Base-by-base conservation (phyloP, 129 eudicot genomes). In the Flaveria brownii region DNA sequence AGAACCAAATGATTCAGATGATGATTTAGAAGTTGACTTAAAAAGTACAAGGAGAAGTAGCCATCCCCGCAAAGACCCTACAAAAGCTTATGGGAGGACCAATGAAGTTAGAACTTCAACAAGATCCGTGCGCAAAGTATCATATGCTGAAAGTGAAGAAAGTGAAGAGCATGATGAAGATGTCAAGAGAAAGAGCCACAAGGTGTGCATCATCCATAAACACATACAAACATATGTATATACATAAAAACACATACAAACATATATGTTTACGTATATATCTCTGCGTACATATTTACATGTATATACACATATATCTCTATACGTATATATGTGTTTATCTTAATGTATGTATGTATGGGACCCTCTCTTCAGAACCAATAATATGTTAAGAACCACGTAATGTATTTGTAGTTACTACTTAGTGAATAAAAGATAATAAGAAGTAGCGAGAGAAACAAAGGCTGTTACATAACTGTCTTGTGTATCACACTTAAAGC, bases 61-160 rank as follows among this genome's bases (percentile, higher is more conserved):
- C 51, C 77, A 81, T 70, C 56, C 50, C 2, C 87, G 85, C 56
- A 78, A 82, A 65, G 86, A 84, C 70, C 80, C 82, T 63, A 56
- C 81, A 16, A 85, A 80, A 76, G 77, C 57, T 76, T 84, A 90
- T 56, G 72, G 82, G 41, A 87, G 89, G 85, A 83, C 69, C 68
- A 89, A 81, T 84, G 99, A 91, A 68, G 76, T 83, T 30, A 82
- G 99, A 56, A 83, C 94, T 49, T 95, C 99, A 74, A 84, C 85
- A 62, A 86, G 99, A 60, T 89, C 97, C 3, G 88, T 85, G 65
- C 88, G 96, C 69, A 95, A 89, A 87, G 96, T 95, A n/a, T 95
- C 99, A 72, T 95, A 95, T 80, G 96, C 50, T 28, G 99, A 95
- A 85, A 91, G 97, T 77, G 98, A 88, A 54, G 98, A 82, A 72